A percentile compares a stretch with the other conserved stretches of the same genome.
phyloP scores from a whole-genome alignment of 1,284 basidiomycete species.

The Marasmius sp. region DNA sequence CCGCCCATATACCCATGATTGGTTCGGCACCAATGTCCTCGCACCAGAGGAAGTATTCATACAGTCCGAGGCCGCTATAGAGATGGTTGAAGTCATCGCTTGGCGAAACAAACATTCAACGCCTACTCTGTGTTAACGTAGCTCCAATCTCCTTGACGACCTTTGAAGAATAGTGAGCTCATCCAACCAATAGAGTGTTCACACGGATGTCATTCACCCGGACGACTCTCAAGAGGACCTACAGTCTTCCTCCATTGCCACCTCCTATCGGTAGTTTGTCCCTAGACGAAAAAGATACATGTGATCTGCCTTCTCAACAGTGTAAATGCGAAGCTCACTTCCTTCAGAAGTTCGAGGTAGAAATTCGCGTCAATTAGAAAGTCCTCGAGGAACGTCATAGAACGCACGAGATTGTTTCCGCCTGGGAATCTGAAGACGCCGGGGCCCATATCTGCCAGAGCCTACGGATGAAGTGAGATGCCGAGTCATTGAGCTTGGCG shows the following conservation, averaged over 20 bases:
- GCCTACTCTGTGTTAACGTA: conserved; percentile 68
- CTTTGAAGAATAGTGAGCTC: conserved; percentile 13
- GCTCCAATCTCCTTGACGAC: conserved; percentile 64
- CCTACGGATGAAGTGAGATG: background rate
- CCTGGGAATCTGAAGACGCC: conserved; percentile 61
- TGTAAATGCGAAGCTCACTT: background rate
- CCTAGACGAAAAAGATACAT: conserved; percentile 26
- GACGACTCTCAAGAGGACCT: conserved; percentile 45
- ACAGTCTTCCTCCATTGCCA: conserved; percentile 62
- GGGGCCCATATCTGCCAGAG: conserved; percentile 48
- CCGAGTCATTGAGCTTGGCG: background rate
- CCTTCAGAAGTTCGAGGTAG: background rate
- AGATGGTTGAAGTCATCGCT: background rate
- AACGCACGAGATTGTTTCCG: conserved; percentile 52
- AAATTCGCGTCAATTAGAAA: background rate
- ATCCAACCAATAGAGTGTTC: background rate
- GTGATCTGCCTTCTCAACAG: background rate
- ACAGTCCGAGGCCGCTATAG: conserved; percentile 56
- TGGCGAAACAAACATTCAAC: background rate
- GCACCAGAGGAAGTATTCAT: conserved; percentile 68
- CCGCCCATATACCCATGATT: conserved; percentile 47
- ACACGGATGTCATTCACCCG: conserved; percentile 16
- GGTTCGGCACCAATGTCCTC: conserved; percentile 64
- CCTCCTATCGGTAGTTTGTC: conserved; percentile 40
- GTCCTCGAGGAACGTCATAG: background rate